Base-by-base conservation (phyloP, 2,329 filamentous ascomycete genomes). In the Coleophoma crateriformis region DNA sequence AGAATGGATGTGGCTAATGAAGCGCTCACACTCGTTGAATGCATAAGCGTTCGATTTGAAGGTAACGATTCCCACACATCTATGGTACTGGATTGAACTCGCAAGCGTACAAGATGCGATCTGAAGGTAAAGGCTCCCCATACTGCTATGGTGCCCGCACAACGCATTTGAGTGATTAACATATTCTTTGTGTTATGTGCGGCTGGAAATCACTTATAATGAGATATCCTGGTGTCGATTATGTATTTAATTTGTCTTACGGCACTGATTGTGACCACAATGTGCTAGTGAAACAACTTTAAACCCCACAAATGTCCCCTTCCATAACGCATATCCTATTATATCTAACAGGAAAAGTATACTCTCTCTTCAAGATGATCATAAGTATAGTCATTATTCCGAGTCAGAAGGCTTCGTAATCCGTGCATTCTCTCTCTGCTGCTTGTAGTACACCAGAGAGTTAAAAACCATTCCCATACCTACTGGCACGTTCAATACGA, bases 381-480 rank as follows among this genome's bases (percentile, higher is more conserved):
- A 52, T 50, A 40, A 50, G 50, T 40, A 47, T 45, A 50, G 47
- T 47, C 27, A 50, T 46, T 46, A 51, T 48, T 48, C 46, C 40
- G 46, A 49, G 50, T 41, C 33, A 45, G 33, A 51, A 48, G 48
- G 49, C 49, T 46, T 49, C 40, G 33, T 44, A 45, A 53, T 39
- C 48, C 10, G 44, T 50, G 37, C 33, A 47, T 50, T 50, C 50
- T 50, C 43, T 47, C 47, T 53, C 50, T 50, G 50, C 50, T 45
- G 40, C 50, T 41, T 43, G 44, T 46, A 48, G 50, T 50, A 20
- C 33, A 48, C 45, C 50, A 53, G 47, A 50, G 46, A 50, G 22
- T 48, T 45, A 20, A 46, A 50, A 50, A 42, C 33, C 48, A 35
- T 42, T 41, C 38, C 42, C 37, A 51, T 51, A 51, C 45, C 48